Evolutionary conservation across 83 land plant genomes (phyloP).

Genomic region (Isoetes engelmannii): DNA sequence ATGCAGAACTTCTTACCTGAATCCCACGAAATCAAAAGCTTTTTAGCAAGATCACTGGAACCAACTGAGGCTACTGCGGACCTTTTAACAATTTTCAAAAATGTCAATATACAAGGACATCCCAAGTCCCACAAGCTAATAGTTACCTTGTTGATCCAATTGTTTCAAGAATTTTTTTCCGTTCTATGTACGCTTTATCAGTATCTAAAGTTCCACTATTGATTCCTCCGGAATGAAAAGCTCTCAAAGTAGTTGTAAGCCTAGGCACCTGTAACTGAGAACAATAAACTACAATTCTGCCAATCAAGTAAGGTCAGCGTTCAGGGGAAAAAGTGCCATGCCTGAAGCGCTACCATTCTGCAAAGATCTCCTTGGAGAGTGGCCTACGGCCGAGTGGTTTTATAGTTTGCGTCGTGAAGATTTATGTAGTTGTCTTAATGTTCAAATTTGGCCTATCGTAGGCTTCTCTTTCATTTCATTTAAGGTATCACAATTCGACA

Average conservation of each 20-base stretch:
- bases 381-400: too few species aligned
- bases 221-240: slow-evolving; percentile 3
- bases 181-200: slow-evolving; percentile 65
- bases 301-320: too few species aligned
- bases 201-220: slow-evolving; percentile 27
- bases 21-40: slow-evolving; percentile 58
- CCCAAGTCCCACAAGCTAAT: background rate
- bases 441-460: too few species aligned
- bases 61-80: slow-evolving; percentile 22
- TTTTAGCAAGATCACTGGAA: slow-evolving; percentile 53
- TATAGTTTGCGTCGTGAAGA: too few species aligned
- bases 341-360: too few species aligned
- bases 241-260: slow-evolving; percentile 54
- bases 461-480: too few species aligned
- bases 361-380: too few species aligned
- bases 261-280: slow-evolving; percentile 42
- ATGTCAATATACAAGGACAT: background rate
- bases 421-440: too few species aligned
- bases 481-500: too few species aligned
- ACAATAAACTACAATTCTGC: too few species aligned
- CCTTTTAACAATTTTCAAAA: background rate
- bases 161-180: slow-evolving; percentile 52
- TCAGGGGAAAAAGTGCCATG: too few species aligned
- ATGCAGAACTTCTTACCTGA: slow-evolving; percentile 36
- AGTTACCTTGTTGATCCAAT: slow-evolving; percentile 22